Evolutionary conservation across 2,329 filamentous ascomycete species (phyloP), one percentile per base, ranked within the genome.

Genomic region (Dothistroma pini): DNA sequence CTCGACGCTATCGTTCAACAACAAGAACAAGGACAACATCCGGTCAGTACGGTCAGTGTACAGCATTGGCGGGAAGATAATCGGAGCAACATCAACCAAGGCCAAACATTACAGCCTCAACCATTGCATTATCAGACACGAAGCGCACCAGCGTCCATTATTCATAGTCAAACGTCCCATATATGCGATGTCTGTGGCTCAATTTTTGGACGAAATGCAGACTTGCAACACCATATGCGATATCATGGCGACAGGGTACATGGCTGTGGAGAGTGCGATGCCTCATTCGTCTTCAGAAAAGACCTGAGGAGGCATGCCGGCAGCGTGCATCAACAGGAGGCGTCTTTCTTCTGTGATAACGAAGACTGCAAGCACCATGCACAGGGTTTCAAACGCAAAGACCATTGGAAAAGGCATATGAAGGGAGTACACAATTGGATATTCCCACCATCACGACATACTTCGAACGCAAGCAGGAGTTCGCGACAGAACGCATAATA

Each of bases 211-310:
- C 51, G 19, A 7, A 41, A 52, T 12, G 22, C 29, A 14, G 35
- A 47, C 6, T 31, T 47, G 8, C n/a, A 44, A 22, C 48, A 58
- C 21, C 56, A 58, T 35, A 32, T 2, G n/a, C 48, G 56, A 11
- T 44, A 58, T 14, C 56, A 58, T 25, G 34, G 44, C 12, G 22
- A 19, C 10, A 41, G 32, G 21, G 25, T 21, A 9, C 56, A 34
- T 5, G n/a, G 25, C 14, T 35, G 19, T 25, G 19, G n/a, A 12
- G 12, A 32, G n/a, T 34, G 19, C 48, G 5, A 53, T n/a, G 12
- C 44, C 32, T n/a, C n/a, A 29, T 58, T 58, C 21, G 31, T 22
- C 16, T 58, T 53, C 34, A n/a, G 32, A 6, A 58, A 58, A 21
- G 56, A 58, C 29, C 16, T 58, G 48, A 47, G 32, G 16, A 16